These are phyloP conservation scores for Rauvolfia tetraphylla DNA, from an alignment of 257 asterid genomes.

Conservation along the genomic window DNA sequence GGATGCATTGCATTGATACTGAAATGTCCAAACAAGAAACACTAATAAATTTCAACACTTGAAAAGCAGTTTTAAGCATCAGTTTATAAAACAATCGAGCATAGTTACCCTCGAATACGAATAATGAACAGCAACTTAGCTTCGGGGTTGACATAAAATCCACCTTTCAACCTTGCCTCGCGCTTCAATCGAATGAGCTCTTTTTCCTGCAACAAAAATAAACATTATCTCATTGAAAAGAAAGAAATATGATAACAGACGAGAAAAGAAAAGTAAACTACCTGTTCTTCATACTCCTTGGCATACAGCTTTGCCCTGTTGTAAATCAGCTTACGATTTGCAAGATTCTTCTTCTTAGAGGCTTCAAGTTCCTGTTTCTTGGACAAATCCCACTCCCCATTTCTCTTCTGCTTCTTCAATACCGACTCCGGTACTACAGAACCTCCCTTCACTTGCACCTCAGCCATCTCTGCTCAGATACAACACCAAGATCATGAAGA, in stretches of 20 bases:
- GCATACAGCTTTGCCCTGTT: slow-evolving; percentile 46
- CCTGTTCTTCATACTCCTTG: slow-evolving; percentile 53
- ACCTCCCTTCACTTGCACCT: slow-evolving; percentile 18
- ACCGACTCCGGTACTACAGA: slow-evolving; percentile 52
- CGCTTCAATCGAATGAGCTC: slow-evolving; percentile 63
- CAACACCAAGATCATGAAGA: not conserved
- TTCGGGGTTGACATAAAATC: slow-evolving; percentile 70
- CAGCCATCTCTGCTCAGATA: slow-evolving; percentile 18
- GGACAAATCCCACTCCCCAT: slow-evolving; percentile 56
- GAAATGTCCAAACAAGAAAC: slow-evolving; percentile 6
- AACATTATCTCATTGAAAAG: not conserved
- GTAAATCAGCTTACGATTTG: slow-evolving; percentile 48
- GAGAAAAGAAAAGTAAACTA: slow-evolving; percentile 3
- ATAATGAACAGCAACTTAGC: slow-evolving; percentile 61
- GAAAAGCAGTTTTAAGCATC: not conserved
- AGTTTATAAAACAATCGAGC: not conserved
- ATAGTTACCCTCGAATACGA: slow-evolving; percentile 62
- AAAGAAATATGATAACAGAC: no score
- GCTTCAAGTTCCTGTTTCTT: slow-evolving; percentile 46
- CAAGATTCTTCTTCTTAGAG: slow-evolving; percentile 47
- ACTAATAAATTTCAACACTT: not conserved
- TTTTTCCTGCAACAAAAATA: slow-evolving; percentile 33
- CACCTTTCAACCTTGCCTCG: slow-evolving; percentile 80
- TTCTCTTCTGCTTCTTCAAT: slow-evolving; percentile 71
- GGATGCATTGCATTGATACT: slow-evolving; percentile 78